These are phyloP conservation scores for Mycocentrospora acerina DNA, from an alignment of 2,329 filamentous ascomycete genomes.

Conservation along the genomic window DNA sequence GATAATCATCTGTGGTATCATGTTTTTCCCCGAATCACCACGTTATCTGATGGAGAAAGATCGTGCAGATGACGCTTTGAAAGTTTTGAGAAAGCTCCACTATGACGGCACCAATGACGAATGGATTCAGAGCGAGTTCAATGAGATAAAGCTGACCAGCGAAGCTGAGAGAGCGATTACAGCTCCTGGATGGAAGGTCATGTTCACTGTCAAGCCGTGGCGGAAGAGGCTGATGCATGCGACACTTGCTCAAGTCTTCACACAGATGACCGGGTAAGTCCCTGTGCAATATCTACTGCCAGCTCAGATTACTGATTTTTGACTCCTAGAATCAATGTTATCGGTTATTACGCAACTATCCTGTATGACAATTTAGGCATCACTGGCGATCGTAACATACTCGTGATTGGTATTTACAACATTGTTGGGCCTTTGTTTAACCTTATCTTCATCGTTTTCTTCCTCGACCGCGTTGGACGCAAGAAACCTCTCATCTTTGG, in stretches of 20 bases:
- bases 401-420: slow-evolving; percentile 64
- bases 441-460: slow-evolving; percentile 60
- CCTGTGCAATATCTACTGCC: not conserved
- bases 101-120: slow-evolving; percentile 57
- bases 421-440: slow-evolving; percentile 59
- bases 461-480: slow-evolving; percentile 56
- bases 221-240: slow-evolving; percentile 64
- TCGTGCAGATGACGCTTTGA: slow-evolving; percentile 56
- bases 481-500: slow-evolving; percentile 57
- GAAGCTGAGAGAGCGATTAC: slow-evolving; percentile 59
- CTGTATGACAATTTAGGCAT: slow-evolving; percentile 62
- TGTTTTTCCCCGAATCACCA: slow-evolving; percentile 45
- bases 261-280: slow-evolving; percentile 60
- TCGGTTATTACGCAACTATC: slow-evolving; percentile 63
- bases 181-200: slow-evolving; percentile 55
- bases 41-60: slow-evolving; percentile 49
- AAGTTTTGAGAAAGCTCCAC: slow-evolving; percentile 53
- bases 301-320: slow-evolving; percentile 6
- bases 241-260: slow-evolving; percentile 64
- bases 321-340: slow-evolving; percentile 51
- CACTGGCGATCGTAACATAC: slow-evolving; percentile 53
- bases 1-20: slow-evolving; percentile 46
- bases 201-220: slow-evolving; percentile 61
- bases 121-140: slow-evolving; percentile 60
- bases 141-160: slow-evolving; percentile 63